Evolutionary conservation across 202 grass and related monocot genomes (phyloP), one percentile per base, ranked within the genome.

Genomic region (Hordeum pubiflorum): DNA sequence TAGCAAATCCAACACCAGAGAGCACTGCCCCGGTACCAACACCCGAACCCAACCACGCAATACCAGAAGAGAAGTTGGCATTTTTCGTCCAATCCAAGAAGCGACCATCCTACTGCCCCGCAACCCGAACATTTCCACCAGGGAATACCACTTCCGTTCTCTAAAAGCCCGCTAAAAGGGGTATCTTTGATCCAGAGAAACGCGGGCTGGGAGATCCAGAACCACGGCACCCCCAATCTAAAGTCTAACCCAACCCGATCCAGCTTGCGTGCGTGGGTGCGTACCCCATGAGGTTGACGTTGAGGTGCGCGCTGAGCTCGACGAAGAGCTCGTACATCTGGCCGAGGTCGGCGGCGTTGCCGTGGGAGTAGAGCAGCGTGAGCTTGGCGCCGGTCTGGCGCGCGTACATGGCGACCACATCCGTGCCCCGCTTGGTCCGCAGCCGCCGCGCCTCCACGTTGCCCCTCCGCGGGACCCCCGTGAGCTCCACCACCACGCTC

Each of bases 251-350:
- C 74, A 79, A 69, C 27, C 79, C 41, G 13, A 73, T 73, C 69
- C 59, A 21, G 72, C 40, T 32, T 32, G 3, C 31, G 31, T 32
- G 31, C 31, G 65, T 6, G 27, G 6, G n/a, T 0, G 29, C 87
- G 75, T 92, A 92, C 93, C 93, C 93, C 80, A 95, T 95, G 85
- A 95, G 87, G 76, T 92, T 95, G 63, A 92, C 87, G 84, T 91
- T 87, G 55, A 95, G 90, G 86, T 95, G 93, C 0, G 77, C 82
- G 82, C 93, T 90, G 69, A 95, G 87, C 84, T 95, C 93, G 79
- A 92, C 77, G 86, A 95, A 90, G 85, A 95, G 93, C 70, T 95
- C 93, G 71, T 88, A 95, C 93, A 95, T 92, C 87, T 95, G 93
- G 60, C 93, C 93, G 6, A 95, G 87, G 84, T 95, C 93, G 12